phyloP scores from a whole-genome alignment of 257 asterid species.

The Solanum commersonii region DNA sequence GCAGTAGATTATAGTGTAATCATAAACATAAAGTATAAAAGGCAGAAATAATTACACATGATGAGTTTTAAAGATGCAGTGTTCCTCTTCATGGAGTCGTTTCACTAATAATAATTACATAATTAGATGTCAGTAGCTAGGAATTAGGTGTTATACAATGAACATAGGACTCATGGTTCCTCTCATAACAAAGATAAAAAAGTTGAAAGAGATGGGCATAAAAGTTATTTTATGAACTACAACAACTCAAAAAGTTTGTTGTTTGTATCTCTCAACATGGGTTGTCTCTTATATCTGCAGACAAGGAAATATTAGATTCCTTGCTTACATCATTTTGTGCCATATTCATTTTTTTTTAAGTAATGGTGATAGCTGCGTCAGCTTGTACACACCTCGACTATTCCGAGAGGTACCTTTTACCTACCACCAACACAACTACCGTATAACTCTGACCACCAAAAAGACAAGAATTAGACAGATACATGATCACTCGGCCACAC shows the following conservation, averaged over 20 bases:
- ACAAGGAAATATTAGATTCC: not conserved
- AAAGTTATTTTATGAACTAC: not conserved
- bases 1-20: not conserved
- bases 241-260: not conserved
- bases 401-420: not conserved
- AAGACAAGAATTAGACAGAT: not conserved
- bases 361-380: not conserved
- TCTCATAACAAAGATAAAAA: not conserved
- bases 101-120: not conserved
- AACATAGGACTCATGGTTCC: not conserved
- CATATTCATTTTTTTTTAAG: not conserved
- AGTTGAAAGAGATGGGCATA: not conserved
- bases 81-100: not conserved
- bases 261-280: not conserved
- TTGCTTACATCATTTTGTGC: not conserved
- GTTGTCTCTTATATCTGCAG: not conserved
- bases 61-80: slow-evolving; percentile 10
- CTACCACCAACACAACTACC: not conserved
- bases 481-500: not conserved
- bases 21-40: not conserved
- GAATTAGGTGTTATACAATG: not conserved
- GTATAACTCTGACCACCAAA: not conserved
- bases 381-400: not conserved
- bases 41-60: not conserved
- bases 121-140: not conserved